Conservation (phyloP, 805 yeast species). For the Candida ortonii region DNA sequence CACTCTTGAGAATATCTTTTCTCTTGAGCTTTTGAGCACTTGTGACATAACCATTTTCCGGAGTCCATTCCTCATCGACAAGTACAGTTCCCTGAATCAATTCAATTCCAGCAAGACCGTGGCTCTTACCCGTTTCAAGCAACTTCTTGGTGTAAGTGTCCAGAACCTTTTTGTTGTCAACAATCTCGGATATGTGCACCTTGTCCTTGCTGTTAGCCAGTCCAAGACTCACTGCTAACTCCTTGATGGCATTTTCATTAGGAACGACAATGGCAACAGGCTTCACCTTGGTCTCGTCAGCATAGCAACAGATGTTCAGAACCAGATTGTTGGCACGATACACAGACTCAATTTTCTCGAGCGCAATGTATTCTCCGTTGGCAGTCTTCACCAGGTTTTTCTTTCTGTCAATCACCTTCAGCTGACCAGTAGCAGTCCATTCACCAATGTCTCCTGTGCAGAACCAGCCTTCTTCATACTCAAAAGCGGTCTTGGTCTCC, state of each 20-base stretch:
- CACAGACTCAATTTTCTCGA: slow-evolving; percentile 88
- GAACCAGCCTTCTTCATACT: slow-evolving; percentile 87
- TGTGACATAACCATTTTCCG: slow-evolving; percentile 89
- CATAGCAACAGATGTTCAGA: slow-evolving; percentile 85
- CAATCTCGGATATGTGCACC: slow-evolving; percentile 42
- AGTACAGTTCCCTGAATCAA: slow-evolving; percentile 74
- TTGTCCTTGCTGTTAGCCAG: slow-evolving; percentile 43
- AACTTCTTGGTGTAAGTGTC: slow-evolving; percentile 56
- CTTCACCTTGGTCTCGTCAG: slow-evolving; percentile 82
- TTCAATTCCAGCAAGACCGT: slow-evolving; percentile 85
- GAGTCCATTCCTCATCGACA: slow-evolving; percentile 94
- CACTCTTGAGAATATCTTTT: slow-evolving; percentile 74
- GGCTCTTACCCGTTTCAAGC: slow-evolving; percentile 70
- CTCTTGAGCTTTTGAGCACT: slow-evolving; percentile 96
- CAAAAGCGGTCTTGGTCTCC: slow-evolving; percentile 74
- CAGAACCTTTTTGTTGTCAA: slow-evolving; percentile 55
- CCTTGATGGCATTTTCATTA: slow-evolving; percentile 60
- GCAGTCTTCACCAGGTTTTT: slow-evolving; percentile 94
- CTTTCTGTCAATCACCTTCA: slow-evolving; percentile 86
- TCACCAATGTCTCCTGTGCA: slow-evolving; percentile 95
- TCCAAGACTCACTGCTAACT: slow-evolving; percentile 56
- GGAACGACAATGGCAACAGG: slow-evolving; percentile 92
- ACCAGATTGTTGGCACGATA: slow-evolving; percentile 82
- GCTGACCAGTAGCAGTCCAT: slow-evolving; percentile 78
- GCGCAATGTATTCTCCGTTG: slow-evolving; percentile 96